Evolutionary conservation across 2,329 filamentous ascomycete genomes (phyloP), one percentile per base, ranked within the genome.

Genomic region (Exophiala oligosperma): DNA sequence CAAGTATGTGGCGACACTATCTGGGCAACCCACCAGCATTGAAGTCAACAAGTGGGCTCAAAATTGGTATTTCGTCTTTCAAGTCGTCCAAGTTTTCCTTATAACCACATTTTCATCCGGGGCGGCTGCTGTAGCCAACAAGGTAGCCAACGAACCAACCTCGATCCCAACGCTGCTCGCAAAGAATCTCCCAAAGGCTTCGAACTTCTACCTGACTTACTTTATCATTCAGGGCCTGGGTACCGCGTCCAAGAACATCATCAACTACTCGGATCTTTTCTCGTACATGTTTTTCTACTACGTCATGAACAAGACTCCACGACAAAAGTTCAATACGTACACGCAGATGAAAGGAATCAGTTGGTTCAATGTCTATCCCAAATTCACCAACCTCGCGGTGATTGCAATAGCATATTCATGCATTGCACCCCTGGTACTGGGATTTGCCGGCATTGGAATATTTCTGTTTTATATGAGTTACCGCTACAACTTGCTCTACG

Each of bases 141-240:
- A 87, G 46, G 87, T 95, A 49, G 77, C 85, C 21, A 65, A 87
- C 1, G 71, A 91, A 41, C 91, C 92, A 0, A 74, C 80, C 5
- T 78, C 78, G 0, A 81, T 84, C 6, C 87, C 91, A 1, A 77
- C 76, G 5, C 77, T 94, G 3, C 79, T 96, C 7, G 88, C 92
- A 0, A 71, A 82, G 41, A 89, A 91, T 63, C 78, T 99, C 1
- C 94, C 94, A 14, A 90, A 87, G 62, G 88, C 92, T 0, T 93
- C 91, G 56, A 97, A 96, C 73, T 95, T 97, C 70, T 99, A 97
- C 73, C 87, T 97, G 9, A 92, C 89, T 0, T 99, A 97, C 77
- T 96, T 97, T 67, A 84, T 97, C 17, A 86, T 99, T 1, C 93
- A 97, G 72, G 94, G 93, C 24, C 72, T 97, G 47, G 88, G 62